phyloP scores from a whole-genome alignment of 805 yeast species.

The Lipomyces lipofer region DNA sequence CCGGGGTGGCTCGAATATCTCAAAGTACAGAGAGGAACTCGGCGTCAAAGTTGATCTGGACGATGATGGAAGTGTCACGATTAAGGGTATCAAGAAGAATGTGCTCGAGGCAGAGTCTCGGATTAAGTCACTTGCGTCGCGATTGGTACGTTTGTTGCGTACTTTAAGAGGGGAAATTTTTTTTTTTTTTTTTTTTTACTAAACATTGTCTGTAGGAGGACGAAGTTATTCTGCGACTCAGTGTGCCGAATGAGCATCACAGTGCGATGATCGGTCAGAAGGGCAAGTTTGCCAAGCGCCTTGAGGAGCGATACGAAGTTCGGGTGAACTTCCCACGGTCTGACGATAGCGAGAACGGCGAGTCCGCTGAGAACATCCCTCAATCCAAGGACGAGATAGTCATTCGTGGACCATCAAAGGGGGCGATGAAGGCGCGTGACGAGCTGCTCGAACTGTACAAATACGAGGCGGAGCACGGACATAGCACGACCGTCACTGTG shows the following conservation, averaged over 20 bases:
- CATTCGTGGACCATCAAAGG: conserved; percentile 86
- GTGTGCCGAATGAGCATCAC: conserved; percentile 76
- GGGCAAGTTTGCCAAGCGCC: conserved; percentile 77
- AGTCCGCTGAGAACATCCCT: conserved; percentile 23
- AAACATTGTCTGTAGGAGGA: conserved; percentile 52
- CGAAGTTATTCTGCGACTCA: conserved; percentile 63
- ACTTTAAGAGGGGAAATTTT: no score
- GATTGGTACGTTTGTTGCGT: conserved; percentile 45
- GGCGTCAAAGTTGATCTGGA: conserved; percentile 76
- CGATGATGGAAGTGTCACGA: conserved; percentile 54
- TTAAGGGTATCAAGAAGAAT: conserved; percentile 77
- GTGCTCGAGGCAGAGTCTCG: conserved; percentile 69
- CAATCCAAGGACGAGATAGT: conserved; percentile 57
- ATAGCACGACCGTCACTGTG: conserved; percentile 59
- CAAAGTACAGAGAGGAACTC: conserved; percentile 66
- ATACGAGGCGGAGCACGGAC: conserved; percentile 85
- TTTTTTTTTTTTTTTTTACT: not conserved
- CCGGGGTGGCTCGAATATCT: conserved; percentile 75
- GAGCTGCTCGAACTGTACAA: conserved; percentile 80
- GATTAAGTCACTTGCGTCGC: conserved; percentile 60
- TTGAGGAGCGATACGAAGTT: conserved; percentile 86
- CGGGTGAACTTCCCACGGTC: conserved; percentile 70
- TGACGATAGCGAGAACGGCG: conserved; percentile 16
- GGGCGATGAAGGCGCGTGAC: conserved; percentile 77
- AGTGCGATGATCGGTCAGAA: conserved; percentile 79